These are phyloP conservation scores for Colletotrichum aenigma DNA, from an alignment of 2,329 filamentous ascomycete genomes.

Conservation along the genomic window DNA sequence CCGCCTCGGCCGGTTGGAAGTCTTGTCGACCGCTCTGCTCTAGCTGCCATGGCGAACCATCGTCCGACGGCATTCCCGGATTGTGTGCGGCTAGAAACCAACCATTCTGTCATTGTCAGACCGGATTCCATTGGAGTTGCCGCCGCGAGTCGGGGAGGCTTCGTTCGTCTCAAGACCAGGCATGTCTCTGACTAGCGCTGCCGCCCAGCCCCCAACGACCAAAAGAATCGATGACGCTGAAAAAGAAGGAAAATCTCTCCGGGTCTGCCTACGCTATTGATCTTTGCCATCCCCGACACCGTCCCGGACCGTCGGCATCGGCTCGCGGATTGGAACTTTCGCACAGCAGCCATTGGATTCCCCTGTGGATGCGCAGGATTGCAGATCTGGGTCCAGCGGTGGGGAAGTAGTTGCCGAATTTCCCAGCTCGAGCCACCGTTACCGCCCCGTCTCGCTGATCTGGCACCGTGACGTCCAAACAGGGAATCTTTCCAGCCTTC, in stretches of 20 bases:
- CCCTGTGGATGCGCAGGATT: not conserved
- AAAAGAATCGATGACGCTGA: not conserved
- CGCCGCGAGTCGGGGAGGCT: not conserved
- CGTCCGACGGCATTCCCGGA: not conserved
- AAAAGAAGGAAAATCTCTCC: not conserved
- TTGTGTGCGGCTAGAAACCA: not conserved
- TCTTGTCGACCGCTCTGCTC: not conserved
- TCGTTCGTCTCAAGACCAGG: not conserved
- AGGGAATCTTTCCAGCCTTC: not conserved
- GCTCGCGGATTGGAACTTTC: not conserved
- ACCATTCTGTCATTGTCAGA: not conserved
- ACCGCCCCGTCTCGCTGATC: not conserved
- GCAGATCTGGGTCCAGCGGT: slow-evolving; percentile 1
- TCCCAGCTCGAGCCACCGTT: not conserved
- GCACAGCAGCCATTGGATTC: not conserved
- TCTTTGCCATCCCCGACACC: not conserved
- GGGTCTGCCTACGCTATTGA: not conserved
- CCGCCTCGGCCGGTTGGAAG: not conserved
- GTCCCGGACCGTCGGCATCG: not conserved
- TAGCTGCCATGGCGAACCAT: not conserved
- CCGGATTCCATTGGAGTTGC: not conserved
- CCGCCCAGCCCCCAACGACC: not conserved
- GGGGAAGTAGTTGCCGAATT: not conserved
- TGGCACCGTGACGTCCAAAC: not conserved
- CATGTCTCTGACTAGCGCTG: slow-evolving; percentile 4